Base-by-base conservation (phyloP, 2,329 filamentous ascomycete genomes). In the Leptographium wingfieldii region DNA sequence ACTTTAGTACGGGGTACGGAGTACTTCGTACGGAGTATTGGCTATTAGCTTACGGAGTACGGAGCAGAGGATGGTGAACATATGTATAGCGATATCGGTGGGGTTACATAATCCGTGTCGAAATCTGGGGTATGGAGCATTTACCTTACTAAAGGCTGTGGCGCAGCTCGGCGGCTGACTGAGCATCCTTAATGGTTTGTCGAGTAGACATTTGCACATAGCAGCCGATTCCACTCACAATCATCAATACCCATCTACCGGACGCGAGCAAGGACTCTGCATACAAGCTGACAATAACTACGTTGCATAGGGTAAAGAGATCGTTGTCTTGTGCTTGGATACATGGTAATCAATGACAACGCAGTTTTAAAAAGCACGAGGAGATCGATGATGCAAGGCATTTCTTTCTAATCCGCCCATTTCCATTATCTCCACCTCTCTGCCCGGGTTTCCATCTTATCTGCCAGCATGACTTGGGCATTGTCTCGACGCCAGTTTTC, bases 401-500 rank as follows among this genome's bases (percentile, higher is more conserved):
- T 54, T 43, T 19, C 54, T 27, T 56, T 46, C 16, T 10, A 14
- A 14, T 12, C 29, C 11, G 12, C 29, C 29, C 29, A n/a, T 33
- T 35, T 33, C 29, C 14, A 52, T 29, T 11, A 52, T 31, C 49
- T 52, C 49, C 56, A 33, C 19, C 25, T 48, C 31, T 19, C 11
- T 25, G 5, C 9, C 25, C 48, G n/a, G 16, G 5, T 40, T 40
- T 55, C 27, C 25, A 9, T 40, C 27, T 33, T 51, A 66, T 46
- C 51, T 22, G 33, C 40, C 60, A 73, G 58, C 66, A 85, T 85
- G 82, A 70, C 79, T 65, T 81, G 80, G 77, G 79, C 84, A 70
- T 74, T 83, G 55, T 78, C 72, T 55, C 76, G 79, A 63, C 80
- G 84, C 68, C 82, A 84, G 66, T 73, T 88, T 68, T 72, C 83